Percentiles rank a stretch among this genome's conserved stretches.
Evolutionary conservation across 2,329 filamentous ascomycete genomes (phyloP).

Genomic region (Aspergillus ruber): DNA sequence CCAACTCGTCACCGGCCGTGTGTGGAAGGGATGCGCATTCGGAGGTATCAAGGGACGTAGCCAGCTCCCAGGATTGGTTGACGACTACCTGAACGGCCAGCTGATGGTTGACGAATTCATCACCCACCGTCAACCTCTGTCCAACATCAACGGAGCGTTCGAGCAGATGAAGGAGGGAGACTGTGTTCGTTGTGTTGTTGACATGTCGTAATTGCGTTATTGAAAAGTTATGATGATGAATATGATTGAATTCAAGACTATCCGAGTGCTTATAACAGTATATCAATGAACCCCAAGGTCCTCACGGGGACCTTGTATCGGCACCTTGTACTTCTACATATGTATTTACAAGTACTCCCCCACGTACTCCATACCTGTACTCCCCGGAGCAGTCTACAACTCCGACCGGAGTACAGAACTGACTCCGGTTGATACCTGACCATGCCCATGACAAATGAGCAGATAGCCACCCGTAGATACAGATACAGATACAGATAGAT

Average conservation of each 20-base stretch:
- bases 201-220: slow-evolving; percentile 39
- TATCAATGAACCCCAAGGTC: too few species aligned
- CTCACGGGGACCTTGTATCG: too few species aligned
- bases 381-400: too few species aligned
- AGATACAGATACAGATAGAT: too few species aligned
- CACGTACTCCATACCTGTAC: too few species aligned
- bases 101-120: slow-evolving; percentile 99
- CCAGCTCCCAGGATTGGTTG: slow-evolving; percentile 79
- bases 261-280: not conserved
- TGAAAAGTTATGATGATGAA: slow-evolving; percentile 1
- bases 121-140: slow-evolving; percentile 80
- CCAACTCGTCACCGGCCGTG: slow-evolving; percentile 94
- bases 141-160: slow-evolving; percentile 83
- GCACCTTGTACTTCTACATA: too few species aligned
- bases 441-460: too few species aligned
- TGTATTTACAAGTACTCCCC: too few species aligned
- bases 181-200: slow-evolving; percentile 91
- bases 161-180: slow-evolving; percentile 92
- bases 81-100: slow-evolving; percentile 80
- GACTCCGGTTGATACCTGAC: too few species aligned
- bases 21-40: slow-evolving; percentile 97
- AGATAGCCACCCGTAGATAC: too few species aligned
- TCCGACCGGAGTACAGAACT: too few species aligned
- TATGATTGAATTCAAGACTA: not conserved
- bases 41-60: slow-evolving; percentile 96